These are phyloP conservation scores for Paramecium sexaurelia DNA, from an alignment of 73 alveolate species.

Conservation along the genomic window DNA sequence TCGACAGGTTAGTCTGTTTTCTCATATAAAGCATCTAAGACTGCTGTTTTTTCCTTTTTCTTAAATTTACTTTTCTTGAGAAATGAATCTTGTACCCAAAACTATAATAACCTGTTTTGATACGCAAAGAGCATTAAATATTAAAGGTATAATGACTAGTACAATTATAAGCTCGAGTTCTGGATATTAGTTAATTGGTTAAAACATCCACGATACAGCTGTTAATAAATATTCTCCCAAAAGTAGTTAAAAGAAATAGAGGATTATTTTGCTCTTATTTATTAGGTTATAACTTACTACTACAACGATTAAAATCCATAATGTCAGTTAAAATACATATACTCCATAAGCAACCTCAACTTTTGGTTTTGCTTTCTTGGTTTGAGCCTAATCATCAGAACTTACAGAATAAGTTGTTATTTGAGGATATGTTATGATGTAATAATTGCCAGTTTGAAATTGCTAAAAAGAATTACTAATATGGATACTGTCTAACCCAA, in stretches of 20 bases:
- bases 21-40: constrained; percentile 46
- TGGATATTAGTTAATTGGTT: constrained; percentile 11
- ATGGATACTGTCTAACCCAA: constrained; percentile 25
- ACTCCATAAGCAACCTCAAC: constrained; percentile 52
- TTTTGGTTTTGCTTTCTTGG: constrained; percentile 44
- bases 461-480: not conserved
- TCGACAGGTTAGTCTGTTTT: constrained; percentile 12
- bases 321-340: constrained; percentile 5
- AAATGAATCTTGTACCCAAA: constrained; percentile 56
- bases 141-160: constrained; percentile 22
- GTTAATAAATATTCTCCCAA: constrained; percentile 12
- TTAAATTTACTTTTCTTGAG: constrained; percentile 42
- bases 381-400: not conserved
- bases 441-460: constrained; percentile 52
- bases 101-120: not conserved
- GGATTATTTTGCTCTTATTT: constrained; percentile 14
- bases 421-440: not conserved
- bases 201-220: not conserved
- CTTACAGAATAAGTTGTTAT: constrained; percentile 39
- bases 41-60: constrained; percentile 21
- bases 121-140: constrained; percentile 47
- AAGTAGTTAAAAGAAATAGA: constrained; percentile 25
- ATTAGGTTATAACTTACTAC: not conserved
- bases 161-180: constrained; percentile 6
- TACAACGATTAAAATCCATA: constrained; percentile 45